Base-by-base conservation (phyloP, 345 rosid species). In the Pelargonium nanum region DNA sequence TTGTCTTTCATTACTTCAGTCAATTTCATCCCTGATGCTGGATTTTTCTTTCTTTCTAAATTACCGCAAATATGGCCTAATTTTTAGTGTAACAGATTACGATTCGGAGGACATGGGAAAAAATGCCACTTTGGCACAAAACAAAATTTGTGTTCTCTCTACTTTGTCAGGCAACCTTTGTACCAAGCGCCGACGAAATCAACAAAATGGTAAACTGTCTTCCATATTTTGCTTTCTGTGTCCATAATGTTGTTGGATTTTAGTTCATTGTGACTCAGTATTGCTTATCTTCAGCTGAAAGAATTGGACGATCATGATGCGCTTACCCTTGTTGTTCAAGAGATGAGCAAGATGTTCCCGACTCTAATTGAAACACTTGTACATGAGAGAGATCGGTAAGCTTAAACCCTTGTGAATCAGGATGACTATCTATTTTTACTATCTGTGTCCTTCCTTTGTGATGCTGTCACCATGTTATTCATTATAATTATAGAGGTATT, bases 291-390 rank as follows among this genome's bases (percentile, higher is more conserved):
- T 57, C 78, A 93, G 99, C 77, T 93, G 70, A 87, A 89, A 75
- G 96, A 86, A 62, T 83, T 94, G 96, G 87, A 91, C 65, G 80
- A 94, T 71, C 81, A 75, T 69, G 99, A 90, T 77, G 88, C 88
- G 97, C 68, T 90, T 77, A 94, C 99, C 66, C 86, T 90, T 62
- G 93, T 94, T 66, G 88, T 90, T 76, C 93, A 88, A 82, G 95
- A 94, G 76, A 88, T 94, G 97, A 90, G 96, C 85, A 90, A 88
- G 81, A 77, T 85, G 61, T 94, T 86, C 77, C 99, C 99, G 53
- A 78, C 97, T 61, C 76, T 90, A 40, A 90, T 90, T 93, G 89
- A 94, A 63, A 86, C 99, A 20, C 88, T 90, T 68, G 95, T 90
- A 20, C 95, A 82, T 66, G 99, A 94, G 69, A 78, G 99, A 76